A percentile compares a stretch with the other conserved stretches of the same genome.
These are phyloP conservation scores for Puccinia coronata DNA, from an alignment of 1,284 basidiomycete genomes.

Conservation along the genomic window DNA sequence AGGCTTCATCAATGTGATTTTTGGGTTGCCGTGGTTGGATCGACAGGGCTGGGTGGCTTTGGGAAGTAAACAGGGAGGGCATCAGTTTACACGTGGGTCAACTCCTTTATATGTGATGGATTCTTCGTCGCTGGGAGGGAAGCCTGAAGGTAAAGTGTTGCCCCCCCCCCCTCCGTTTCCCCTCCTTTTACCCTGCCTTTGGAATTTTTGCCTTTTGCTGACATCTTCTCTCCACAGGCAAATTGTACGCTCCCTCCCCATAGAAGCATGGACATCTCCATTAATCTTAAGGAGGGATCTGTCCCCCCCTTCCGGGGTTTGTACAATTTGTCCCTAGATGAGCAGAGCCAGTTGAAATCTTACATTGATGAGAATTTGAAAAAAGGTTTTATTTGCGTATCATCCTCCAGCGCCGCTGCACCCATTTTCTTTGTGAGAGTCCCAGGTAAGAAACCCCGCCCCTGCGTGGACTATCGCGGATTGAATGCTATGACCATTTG, in stretches of 20 bases:
- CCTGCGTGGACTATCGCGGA: conserved; percentile 34
- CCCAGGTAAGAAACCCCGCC: neutral
- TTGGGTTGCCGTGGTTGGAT: conserved; percentile 32
- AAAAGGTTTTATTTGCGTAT: conserved; percentile 19
- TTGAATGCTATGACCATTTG: conserved; percentile 9
- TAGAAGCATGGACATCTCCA: neutral
- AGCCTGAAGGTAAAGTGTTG: neutral
- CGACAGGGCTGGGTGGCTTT: conserved; percentile 1
- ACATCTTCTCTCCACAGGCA: neutral
- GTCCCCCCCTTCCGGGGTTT: conserved; percentile 19
- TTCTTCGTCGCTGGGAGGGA: neutral
- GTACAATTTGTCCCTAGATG: neutral
- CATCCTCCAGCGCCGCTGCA: neutral
- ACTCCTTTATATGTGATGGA: neutral
- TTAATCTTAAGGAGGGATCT: neutral
- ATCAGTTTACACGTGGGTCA: neutral
- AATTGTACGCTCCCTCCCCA: conserved; percentile 6
- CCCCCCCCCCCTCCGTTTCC: neutral
- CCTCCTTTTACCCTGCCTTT: neutral
- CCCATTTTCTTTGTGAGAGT: conserved; percentile 16
- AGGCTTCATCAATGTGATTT: neutral
- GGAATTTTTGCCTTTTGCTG: neutral
- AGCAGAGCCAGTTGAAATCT: neutral
- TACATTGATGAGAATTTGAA: conserved; percentile 7
- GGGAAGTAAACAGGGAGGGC: neutral